These are phyloP conservation scores for Boeremia exigua DNA, from an alignment of 2,329 filamentous ascomycete species.

Conservation along the genomic window DNA sequence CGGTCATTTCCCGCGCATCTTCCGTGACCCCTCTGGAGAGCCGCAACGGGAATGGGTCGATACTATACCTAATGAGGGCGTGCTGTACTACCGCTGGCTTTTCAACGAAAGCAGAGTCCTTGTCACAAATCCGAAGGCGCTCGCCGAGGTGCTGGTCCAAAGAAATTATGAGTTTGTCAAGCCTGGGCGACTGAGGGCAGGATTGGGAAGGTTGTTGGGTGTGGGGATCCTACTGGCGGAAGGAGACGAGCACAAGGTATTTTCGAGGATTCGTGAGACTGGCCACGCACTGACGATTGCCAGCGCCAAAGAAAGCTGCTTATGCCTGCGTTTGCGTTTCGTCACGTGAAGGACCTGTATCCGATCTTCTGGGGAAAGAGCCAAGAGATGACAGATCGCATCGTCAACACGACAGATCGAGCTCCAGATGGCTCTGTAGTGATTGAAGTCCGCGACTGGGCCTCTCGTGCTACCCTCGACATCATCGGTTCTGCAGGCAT, in stretches of 20 bases:
- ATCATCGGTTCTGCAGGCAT: constrained; percentile 65
- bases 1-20: constrained; percentile 53
- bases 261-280: neutral
- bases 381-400: constrained; percentile 49
- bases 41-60: constrained; percentile 59
- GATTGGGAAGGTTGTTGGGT: constrained; percentile 70
- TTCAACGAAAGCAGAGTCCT: constrained; percentile 56
- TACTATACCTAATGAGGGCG: constrained; percentile 60
- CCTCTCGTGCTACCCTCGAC: constrained; percentile 61
- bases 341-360: constrained; percentile 59
- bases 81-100: constrained; percentile 59
- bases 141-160: constrained; percentile 58
- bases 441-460: constrained; percentile 55
- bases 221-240: constrained; percentile 79
- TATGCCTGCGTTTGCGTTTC: constrained; percentile 58
- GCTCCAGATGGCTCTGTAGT: constrained; percentile 38
- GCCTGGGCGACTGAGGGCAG: constrained; percentile 53
- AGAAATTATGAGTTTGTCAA: constrained; percentile 61
- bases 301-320: constrained; percentile 55
- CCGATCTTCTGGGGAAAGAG: constrained; percentile 58
- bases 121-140: constrained; percentile 54
- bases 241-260: constrained; percentile 83
- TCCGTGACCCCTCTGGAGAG: constrained; percentile 51
- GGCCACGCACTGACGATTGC: constrained; percentile 6
- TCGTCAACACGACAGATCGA: constrained; percentile 36